Evolutionary conservation across 2,329 filamentous ascomycete species (phyloP).

Genomic region (Septoria linicola): DNA sequence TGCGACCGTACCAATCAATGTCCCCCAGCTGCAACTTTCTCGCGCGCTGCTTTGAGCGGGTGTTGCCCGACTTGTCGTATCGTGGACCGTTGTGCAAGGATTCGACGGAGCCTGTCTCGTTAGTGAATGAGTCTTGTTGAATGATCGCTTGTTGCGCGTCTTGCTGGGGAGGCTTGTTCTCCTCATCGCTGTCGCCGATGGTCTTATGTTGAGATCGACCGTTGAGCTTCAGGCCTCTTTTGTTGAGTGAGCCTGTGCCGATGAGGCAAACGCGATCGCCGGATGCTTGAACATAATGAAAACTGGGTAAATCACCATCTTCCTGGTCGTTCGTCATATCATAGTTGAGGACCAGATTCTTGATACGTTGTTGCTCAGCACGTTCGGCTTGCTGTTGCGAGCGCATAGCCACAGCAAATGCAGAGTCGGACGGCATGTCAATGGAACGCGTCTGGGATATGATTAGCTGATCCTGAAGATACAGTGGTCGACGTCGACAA

Average conservation of each 20-base stretch:
- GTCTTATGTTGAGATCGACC: conserved; percentile 36
- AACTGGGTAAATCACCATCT: conserved; percentile 63
- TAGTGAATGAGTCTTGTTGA: conserved; percentile 28
- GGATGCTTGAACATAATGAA: conserved; percentile 43
- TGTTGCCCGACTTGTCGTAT: conserved; percentile 59
- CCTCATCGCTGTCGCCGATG: conserved; percentile 21
- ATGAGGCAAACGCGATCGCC: conserved; percentile 50
- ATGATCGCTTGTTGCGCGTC: conserved; percentile 12
- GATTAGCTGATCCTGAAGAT: conserved; percentile 6
- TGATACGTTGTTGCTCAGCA: conserved; percentile 97
- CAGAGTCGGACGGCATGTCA: conserved; percentile 84
- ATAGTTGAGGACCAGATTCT: conserved; percentile 94
- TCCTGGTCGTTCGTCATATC: conserved; percentile 78
- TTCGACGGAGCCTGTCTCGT: conserved; percentile 37
- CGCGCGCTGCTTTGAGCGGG: conserved; percentile 74
- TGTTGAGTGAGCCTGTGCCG: conserved; percentile 39
- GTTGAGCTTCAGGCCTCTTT: conserved; percentile 37
- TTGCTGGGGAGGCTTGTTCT: conserved; percentile 13
- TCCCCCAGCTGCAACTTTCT: conserved; percentile 93
- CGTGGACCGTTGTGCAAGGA: conserved; percentile 46
- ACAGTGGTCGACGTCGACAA: too few species aligned
- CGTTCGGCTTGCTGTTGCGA: conserved; percentile 91
- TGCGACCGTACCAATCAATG: conserved; percentile 79
- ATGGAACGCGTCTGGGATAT: conserved; percentile 75
- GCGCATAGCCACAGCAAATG: conserved; percentile 93